Percentiles rank a stretch among this genome's conserved stretches.
Conservation (phyloP, 1,284 basidiomycete species). For the Cutaneotrichosporon sp. region DNA sequence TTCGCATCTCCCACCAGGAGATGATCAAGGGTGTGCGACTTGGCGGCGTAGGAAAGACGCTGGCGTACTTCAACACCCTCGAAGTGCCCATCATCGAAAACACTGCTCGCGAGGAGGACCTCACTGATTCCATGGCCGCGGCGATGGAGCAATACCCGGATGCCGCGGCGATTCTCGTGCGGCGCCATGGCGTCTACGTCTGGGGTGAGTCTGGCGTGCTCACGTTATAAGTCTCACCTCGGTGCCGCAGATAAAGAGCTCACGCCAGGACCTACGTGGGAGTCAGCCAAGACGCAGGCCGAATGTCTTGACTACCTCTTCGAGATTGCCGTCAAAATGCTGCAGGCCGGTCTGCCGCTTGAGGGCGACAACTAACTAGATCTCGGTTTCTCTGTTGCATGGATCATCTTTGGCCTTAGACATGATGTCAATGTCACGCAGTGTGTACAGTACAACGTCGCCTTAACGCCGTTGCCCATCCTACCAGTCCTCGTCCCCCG, state of each 20-base stretch:
- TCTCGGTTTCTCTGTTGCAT: conserved; percentile 1
- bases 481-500: conserved; percentile 25
- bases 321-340: conserved; percentile 59
- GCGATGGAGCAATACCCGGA: conserved; percentile 74
- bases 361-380: conserved; percentile 33
- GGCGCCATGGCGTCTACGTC: conserved; percentile 75
- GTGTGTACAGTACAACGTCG: no score
- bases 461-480: background rate
- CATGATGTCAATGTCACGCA: no score
- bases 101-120: conserved; percentile 78
- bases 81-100: conserved; percentile 81
- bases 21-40: conserved; percentile 86
- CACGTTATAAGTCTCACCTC: no score
- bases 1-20: conserved; percentile 67
- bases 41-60: conserved; percentile 62
- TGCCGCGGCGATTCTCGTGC: conserved; percentile 70
- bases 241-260: no score
- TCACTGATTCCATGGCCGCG: conserved; percentile 71
- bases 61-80: conserved; percentile 79
- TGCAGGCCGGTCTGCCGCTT: conserved; percentile 37
- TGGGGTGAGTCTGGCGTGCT: conserved; percentile 60
- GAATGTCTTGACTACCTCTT: conserved; percentile 85
- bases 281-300: conserved; percentile 81
- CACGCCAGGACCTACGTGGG: conserved; percentile 63
- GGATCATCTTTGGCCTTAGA: background rate